A percentile compares a stretch with the other conserved stretches of the same genome.
Evolutionary conservation across 331 rosid species (phyloP).

Genomic region (Malus hybrid): DNA sequence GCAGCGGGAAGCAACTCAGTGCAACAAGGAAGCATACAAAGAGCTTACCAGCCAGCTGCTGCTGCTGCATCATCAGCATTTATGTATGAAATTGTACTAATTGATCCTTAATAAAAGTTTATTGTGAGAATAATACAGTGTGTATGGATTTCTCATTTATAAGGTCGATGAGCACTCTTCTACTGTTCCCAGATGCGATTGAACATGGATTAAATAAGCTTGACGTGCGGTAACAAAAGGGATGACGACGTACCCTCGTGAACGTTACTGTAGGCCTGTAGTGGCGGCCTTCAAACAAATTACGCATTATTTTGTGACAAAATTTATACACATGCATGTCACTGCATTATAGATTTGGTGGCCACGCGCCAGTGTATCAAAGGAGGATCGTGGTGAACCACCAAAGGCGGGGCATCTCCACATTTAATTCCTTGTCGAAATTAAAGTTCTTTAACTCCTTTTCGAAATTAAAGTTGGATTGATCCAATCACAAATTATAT

Average conservation of each 20-base stretch:
- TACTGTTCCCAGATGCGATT: background rate
- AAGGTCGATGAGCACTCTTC: background rate
- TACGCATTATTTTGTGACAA: background rate
- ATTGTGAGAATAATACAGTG: background rate
- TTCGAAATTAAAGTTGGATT: background rate
- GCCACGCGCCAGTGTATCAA: background rate
- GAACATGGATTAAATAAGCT: background rate
- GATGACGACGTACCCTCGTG: background rate
- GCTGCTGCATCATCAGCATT: slow-evolving; percentile 21
- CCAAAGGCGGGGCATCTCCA: background rate
- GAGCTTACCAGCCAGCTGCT: slow-evolving; percentile 11
- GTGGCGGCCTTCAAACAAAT: background rate
- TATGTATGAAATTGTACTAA: background rate
- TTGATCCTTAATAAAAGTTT: background rate
- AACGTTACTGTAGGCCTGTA: background rate
- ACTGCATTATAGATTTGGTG: background rate
- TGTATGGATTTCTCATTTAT: background rate
- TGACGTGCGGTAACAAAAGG: background rate
- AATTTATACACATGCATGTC: background rate
- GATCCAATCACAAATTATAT: background rate
- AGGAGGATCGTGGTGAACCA: background rate
- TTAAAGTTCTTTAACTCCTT: background rate
- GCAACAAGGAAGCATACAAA: slow-evolving; percentile 31
- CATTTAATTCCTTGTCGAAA: background rate
- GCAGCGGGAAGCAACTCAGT: slow-evolving; percentile 29